Evolutionary conservation across 805 yeast species (phyloP), one percentile per base, ranked within the genome.

Genomic region (Candida orba): DNA sequence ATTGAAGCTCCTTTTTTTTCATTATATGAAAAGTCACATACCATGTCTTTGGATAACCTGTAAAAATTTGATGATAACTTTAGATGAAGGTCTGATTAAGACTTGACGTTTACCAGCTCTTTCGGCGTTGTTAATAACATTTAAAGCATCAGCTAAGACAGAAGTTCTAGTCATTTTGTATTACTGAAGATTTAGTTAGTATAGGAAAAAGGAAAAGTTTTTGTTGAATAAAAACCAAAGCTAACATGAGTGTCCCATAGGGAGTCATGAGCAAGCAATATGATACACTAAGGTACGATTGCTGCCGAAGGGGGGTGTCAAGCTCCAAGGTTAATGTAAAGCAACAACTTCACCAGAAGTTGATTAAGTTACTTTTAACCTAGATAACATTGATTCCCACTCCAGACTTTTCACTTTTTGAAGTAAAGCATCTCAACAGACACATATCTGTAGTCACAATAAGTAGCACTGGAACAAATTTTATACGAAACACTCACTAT

Each of bases 21-120:
- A 27, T 27, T 8, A 8, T 4, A 27, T 27, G 14, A 13, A 6
- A 15, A n/a, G 8, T 8, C 18, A 95, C 96, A 72, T 90, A 68
- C 96, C 96, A 72, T 90, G 96, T 76, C 80, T 87, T 79, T 90
- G 97, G 86, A 90, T 89, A 63, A 90, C 97, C 67, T 87, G 79
- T 72, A 90, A 78, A 77, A 88, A 90, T 77, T 88, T 89, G 83
- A 89, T 78, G 76, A 90, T 88, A 64, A 89, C 97, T 84, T 89
- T 90, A 67, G 96, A 89, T 43, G 96, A 88, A 57, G 97, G 97
- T 81, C 96, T 86, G 76, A 89, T 84, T 70, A 89, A 75, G 63
- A 89, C 97, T 79, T 89, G 97, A 77, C 97, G 85, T 81, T 89
- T 90, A 75, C 97, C 97, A 75, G 96, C 82, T 78, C 88, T 90